phyloP scores from a whole-genome alignment of 495 filamentous ascomycete genomes.

The Aspergillus hancockii region DNA sequence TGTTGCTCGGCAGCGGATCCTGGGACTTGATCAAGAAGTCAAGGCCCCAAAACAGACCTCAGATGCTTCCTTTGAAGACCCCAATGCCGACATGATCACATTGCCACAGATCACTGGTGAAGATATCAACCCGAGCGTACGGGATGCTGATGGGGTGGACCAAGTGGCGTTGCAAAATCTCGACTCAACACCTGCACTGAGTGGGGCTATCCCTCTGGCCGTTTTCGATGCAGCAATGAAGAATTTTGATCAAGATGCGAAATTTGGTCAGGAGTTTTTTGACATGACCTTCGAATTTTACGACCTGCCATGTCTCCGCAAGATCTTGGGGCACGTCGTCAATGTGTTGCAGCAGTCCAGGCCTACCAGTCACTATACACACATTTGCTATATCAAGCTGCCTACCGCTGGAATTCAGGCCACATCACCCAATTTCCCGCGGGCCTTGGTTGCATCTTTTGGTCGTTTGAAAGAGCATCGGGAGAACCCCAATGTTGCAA shows the following conservation, averaged over 20 bases:
- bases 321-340: slow-evolving; percentile 76
- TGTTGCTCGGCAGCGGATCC: slow-evolving; percentile 64
- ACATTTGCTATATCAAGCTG: slow-evolving; percentile 69
- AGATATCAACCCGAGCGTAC: slow-evolving; percentile 62
- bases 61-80: slow-evolving; percentile 36
- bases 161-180: slow-evolving; percentile 60
- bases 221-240: slow-evolving; percentile 89
- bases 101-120: slow-evolving; percentile 64
- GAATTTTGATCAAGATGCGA: slow-evolving; percentile 62
- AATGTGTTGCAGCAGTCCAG: slow-evolving; percentile 58
- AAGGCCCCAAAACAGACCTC: slow-evolving; percentile 45
- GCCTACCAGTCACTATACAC: slow-evolving; percentile 58
- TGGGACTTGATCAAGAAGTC: slow-evolving; percentile 61
- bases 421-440: slow-evolving; percentile 70
- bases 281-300: slow-evolving; percentile 71
- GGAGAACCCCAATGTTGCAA: slow-evolving; percentile 43
- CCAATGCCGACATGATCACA: slow-evolving; percentile 56
- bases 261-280: slow-evolving; percentile 75
- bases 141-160: slow-evolving; percentile 51
- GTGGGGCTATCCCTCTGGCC: slow-evolving; percentile 87
- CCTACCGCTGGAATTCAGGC: slow-evolving; percentile 66
- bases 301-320: slow-evolving; percentile 60
- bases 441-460: slow-evolving; percentile 64
- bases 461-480: slow-evolving; percentile 53
- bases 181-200: slow-evolving; percentile 75